Conservation (phyloP, 2,329 filamentous ascomycete genomes). For the Aureobasidium leucospermi region DNA sequence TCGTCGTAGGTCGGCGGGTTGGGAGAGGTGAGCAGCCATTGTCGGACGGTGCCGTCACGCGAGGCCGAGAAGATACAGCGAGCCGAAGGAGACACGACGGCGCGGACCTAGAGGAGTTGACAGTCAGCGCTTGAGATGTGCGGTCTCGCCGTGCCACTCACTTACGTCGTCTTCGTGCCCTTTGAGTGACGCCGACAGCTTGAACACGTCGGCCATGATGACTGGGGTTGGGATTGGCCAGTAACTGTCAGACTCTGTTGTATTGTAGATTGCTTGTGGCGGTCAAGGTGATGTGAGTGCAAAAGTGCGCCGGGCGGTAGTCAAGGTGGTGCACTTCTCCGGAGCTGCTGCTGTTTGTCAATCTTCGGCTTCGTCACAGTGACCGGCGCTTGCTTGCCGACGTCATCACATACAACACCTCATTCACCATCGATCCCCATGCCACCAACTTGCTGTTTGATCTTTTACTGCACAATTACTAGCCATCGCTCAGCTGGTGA, state of each 20-base stretch:
- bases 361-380: background rate
- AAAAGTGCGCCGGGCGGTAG: background rate
- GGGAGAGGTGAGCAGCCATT: conserved; percentile 66
- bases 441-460: too few species aligned
- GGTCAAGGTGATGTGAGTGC: background rate
- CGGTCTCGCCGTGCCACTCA: conserved; percentile 17
- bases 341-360: background rate
- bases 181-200: conserved; percentile 80
- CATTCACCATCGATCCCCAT: too few species aligned
- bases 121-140: conserved; percentile 5
- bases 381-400: background rate
- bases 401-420: too few species aligned
- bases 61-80: conserved; percentile 76
- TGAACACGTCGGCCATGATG: conserved; percentile 67
- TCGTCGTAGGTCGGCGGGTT: conserved; percentile 67
- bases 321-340: background rate
- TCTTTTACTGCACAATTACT: too few species aligned
- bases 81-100: conserved; percentile 67
- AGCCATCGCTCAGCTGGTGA: too few species aligned
- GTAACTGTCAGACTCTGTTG: background rate
- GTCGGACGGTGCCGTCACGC: conserved; percentile 79
- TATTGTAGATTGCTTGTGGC: background rate
- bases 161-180: conserved; percentile 92
- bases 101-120: conserved; percentile 61
- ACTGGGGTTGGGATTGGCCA: too few species aligned